Conservation (phyloP, 2,329 filamentous ascomycete genomes). For the Xylaria polymorpha region DNA sequence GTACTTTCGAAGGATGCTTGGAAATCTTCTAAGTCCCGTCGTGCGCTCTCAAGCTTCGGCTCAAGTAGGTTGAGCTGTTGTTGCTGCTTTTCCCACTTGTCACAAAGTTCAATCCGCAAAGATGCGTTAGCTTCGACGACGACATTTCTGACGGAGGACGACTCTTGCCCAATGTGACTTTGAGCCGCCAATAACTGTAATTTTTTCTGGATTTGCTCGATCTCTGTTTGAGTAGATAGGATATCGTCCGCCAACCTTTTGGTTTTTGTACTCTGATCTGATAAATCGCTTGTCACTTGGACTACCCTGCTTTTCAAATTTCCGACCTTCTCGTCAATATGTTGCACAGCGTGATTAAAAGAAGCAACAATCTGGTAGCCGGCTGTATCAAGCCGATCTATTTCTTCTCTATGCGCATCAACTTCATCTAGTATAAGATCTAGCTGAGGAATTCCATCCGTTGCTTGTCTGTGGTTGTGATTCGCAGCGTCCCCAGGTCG, state of each 20-base stretch:
- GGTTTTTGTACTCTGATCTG: constrained; percentile 10
- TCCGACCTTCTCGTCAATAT: constrained; percentile 52
- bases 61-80: constrained; percentile 30
- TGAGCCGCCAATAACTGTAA: constrained; percentile 24
- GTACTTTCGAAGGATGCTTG: constrained; percentile 38
- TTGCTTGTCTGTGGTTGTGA: constrained; percentile 7
- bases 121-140: constrained; percentile 44
- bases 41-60: constrained; percentile 24
- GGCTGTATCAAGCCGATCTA: constrained; percentile 53
- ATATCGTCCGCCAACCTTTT: constrained; percentile 44
- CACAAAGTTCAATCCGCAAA: constrained; percentile 34
- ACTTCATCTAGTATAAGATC: constrained; percentile 51
- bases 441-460: constrained; percentile 41
- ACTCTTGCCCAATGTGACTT: constrained; percentile 32
- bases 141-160: constrained; percentile 33
- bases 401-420: constrained; percentile 51
- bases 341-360: constrained; percentile 52
- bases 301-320: constrained; percentile 49
- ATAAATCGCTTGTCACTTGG: constrained; percentile 45
- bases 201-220: constrained; percentile 39
- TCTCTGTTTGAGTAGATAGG: constrained; percentile 44
- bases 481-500: constrained; percentile 13
- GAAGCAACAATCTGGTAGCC: constrained; percentile 54
- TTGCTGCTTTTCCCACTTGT: constrained; percentile 21
- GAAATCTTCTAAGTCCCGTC: constrained; percentile 21